Conservation (phyloP, 1,139 yeast species). For the Sugiyamaella grinbergsii region DNA sequence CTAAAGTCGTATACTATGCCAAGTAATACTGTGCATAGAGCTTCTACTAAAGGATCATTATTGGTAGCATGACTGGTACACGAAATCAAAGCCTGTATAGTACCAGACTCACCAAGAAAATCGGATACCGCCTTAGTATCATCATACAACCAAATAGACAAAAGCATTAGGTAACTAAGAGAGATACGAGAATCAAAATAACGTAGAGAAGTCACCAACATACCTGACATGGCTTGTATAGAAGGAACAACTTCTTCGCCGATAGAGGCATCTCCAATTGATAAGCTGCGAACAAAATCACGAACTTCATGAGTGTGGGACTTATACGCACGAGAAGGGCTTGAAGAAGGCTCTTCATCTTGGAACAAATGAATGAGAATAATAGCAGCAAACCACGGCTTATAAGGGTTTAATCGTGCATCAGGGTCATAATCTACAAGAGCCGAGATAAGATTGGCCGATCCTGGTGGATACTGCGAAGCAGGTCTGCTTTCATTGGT, state of each 20-base stretch:
- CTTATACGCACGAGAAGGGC: neutral
- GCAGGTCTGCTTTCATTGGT: neutral
- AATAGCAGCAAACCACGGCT: slow-evolving; percentile 80
- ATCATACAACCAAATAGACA: slow-evolving; percentile 78
- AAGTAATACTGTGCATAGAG: slow-evolving; percentile 69
- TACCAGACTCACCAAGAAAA: slow-evolving; percentile 67
- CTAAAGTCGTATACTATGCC: slow-evolving; percentile 87
- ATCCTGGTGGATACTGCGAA: slow-evolving; percentile 5
- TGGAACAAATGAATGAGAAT: slow-evolving; percentile 65
- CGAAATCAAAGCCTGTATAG: slow-evolving; percentile 66
- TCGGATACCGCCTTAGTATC: slow-evolving; percentile 75
- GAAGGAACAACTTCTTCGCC: slow-evolving; percentile 76
- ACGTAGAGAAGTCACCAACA: slow-evolving; percentile 66
- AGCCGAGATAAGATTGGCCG: slow-evolving; percentile 61
- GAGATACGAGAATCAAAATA: slow-evolving; percentile 74
- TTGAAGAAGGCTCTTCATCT: slow-evolving; percentile 39
- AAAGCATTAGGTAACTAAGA: slow-evolving; percentile 73
- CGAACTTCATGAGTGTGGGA: slow-evolving; percentile 47
- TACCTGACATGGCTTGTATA: slow-evolving; percentile 78
- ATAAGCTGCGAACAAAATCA: slow-evolving; percentile 54
- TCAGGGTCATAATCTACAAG: slow-evolving; percentile 80
- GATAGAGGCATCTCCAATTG: slow-evolving; percentile 62
- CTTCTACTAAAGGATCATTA: slow-evolving; percentile 64
- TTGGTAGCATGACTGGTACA: slow-evolving; percentile 64
- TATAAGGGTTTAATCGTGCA: slow-evolving; percentile 77